Percentiles rank a stretch among this genome's conserved stretches.
Conservation (phyloP, 2,329 filamentous ascomycete genomes). For the Eutypa lata region DNA sequence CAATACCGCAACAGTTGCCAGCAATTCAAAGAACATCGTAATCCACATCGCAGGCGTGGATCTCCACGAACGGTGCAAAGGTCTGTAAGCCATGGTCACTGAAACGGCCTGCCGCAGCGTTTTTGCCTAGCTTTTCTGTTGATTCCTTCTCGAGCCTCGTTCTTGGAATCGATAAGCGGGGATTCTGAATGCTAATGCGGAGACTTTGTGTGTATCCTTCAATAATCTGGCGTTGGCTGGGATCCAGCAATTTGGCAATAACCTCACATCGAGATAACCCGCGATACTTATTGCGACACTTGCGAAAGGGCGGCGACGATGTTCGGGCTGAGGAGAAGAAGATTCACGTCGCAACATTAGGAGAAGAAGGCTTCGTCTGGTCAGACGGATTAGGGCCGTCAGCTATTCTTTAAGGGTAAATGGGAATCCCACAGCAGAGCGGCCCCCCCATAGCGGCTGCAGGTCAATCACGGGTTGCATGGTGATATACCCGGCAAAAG, state of each 20-base stretch:
- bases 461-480: constrained; percentile 28
- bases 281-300: constrained; percentile 11
- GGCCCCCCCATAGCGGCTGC: constrained; percentile 21
- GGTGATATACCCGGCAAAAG: constrained; percentile 22
- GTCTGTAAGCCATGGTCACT: constrained; percentile 43
- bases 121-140: background rate
- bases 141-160: background rate
- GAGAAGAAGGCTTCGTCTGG: constrained; percentile 11
- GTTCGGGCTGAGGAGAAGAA: constrained; percentile 8
- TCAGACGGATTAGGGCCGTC: constrained; percentile 15
- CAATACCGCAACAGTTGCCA: constrained; percentile 61
- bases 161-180: no score
- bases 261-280: constrained; percentile 22
- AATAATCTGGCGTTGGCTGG: constrained; percentile 9
- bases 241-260: constrained; percentile 11
- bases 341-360: constrained; percentile 19
- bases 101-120: constrained; percentile 10
- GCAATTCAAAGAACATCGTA: constrained; percentile 65
- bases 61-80: constrained; percentile 59
- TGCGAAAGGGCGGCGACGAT: constrained; percentile 8
- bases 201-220: no score
- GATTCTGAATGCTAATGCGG: no score
- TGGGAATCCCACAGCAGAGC: constrained; percentile 8
- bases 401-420: constrained; percentile 18
- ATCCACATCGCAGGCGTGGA: constrained; percentile 57